Base-by-base conservation (phyloP, 106 monocot species). In the Allium fistulosum region DNA sequence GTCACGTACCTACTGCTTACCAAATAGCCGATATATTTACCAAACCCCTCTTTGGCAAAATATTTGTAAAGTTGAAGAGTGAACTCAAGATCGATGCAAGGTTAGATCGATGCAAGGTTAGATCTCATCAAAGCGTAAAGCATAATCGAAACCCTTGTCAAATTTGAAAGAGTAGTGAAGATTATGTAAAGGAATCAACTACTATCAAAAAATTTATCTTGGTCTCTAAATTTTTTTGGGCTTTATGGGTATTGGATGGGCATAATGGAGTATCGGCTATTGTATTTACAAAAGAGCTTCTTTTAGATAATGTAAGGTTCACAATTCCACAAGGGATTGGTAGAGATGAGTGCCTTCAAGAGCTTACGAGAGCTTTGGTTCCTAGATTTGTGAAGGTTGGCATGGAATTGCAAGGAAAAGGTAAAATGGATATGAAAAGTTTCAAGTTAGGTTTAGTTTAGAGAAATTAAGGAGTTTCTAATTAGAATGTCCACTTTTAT, bases 231-330 rank as follows among this genome's bases (percentile, higher is more conserved):
- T 53, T 13, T 56, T 52, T 26, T 11, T 17, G 4, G 14, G 15
- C 55, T 17, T 59, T 18, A 45, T 72, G 12, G 45, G 78, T 96
- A 53, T 96, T 91, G 48, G 95, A 96, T 67, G 95, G 91, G n/a
- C 95, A 96, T 79, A 96, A 96, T 65, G 91, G 91, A n/a, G 80
- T 88, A 13, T 88, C 91, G 8, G 95, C 95, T 46, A 88, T 91
- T 1, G 75, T 91, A 17, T 96, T 91, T 70, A 66, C 91, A 7
- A 91, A 91, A 48, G 95, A 96, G 69, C 77, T 91, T 50, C 78
- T 96, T 7, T 62, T 96, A 51, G 95, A 91, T 49, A 83, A 96
- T 57, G 91, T 96, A 6, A 79, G 91, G 83, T 78, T 74, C 58
- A 88, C 95, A 48, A 74, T 96, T 26, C 86, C 91, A 4, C 79